Percentiles rank a stretch among this genome's conserved stretches.
phyloP scores from a whole-genome alignment of 768 basidiomycete genomes.

The Pisolithus orientalis region DNA sequence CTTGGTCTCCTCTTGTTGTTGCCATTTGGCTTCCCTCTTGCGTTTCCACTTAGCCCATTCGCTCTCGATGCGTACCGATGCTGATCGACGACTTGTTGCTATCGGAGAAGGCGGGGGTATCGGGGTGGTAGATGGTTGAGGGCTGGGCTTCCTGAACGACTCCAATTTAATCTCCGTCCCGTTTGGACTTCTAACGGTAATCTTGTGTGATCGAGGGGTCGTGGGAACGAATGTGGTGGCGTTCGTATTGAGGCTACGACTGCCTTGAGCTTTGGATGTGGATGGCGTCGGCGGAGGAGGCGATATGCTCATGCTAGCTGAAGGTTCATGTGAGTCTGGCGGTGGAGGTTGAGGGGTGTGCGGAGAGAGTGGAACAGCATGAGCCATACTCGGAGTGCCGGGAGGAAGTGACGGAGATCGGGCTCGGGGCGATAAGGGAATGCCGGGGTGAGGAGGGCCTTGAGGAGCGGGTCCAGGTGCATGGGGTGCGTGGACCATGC shows the following conservation, averaged over 20 bases:
- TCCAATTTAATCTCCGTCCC: slow-evolving; percentile 62
- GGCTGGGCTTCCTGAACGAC: slow-evolving; percentile 42
- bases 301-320: slow-evolving; percentile 41
- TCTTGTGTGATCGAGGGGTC: slow-evolving; percentile 30
- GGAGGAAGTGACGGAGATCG: slow-evolving; percentile 50
- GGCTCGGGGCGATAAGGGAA: slow-evolving; percentile 69
- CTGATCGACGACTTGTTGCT: slow-evolving; percentile 19
- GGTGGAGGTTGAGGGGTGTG: slow-evolving; percentile 48
- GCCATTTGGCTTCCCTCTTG: slow-evolving; percentile 27
- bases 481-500: slow-evolving; percentile 36
- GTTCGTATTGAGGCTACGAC: slow-evolving; percentile 49
- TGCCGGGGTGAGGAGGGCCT: slow-evolving; percentile 39
- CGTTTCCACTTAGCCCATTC: slow-evolving; percentile 48
- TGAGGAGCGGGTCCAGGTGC: slow-evolving; percentile 30
- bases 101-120: slow-evolving; percentile 24
- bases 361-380: slow-evolving; percentile 42
- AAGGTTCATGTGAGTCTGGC: slow-evolving; percentile 33
- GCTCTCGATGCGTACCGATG: slow-evolving; percentile 57
- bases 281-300: slow-evolving; percentile 68
- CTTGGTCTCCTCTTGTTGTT: slow-evolving; percentile 16
- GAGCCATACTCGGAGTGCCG: slow-evolving; percentile 62
- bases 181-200: slow-evolving; percentile 56
- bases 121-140: slow-evolving; percentile 32
- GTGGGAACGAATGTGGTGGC: slow-evolving; percentile 64
- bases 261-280: slow-evolving; percentile 29